Evolutionary conservation across 176 grass and related monocot species (phyloP).

Genomic region (Typha latifolia): DNA sequence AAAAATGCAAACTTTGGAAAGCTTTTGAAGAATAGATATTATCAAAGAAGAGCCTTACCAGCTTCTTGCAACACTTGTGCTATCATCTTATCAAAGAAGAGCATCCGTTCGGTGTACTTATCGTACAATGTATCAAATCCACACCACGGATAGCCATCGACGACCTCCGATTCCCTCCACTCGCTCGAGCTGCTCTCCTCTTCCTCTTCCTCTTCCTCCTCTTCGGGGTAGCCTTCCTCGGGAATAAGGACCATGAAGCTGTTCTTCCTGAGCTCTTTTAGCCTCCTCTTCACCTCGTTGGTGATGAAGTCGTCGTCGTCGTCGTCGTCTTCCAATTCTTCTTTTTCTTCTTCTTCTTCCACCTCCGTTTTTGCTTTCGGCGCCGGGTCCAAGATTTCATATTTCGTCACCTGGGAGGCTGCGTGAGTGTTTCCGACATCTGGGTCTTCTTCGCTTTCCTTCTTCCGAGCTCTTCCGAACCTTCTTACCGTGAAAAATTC

Average conservation of each 20-base stretch:
- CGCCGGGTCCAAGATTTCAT: constrained; percentile 17
- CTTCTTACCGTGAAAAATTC: constrained; percentile 81
- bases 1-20: too few relatives aligned
- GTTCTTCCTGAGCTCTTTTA: constrained; percentile 85
- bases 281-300: constrained; percentile 84
- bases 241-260: constrained; percentile 96
- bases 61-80: constrained; percentile 44
- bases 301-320: constrained; percentile 74
- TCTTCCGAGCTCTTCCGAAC: constrained; percentile 40
- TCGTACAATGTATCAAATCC: constrained; percentile 71
- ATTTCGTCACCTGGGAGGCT: constrained; percentile 12
- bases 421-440: constrained; percentile 6
- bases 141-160: constrained; percentile 31
- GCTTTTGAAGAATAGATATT: too few relatives aligned
- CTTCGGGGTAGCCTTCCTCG: constrained; percentile 44
- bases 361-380: constrained; percentile 2
- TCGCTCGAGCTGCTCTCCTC: constrained; percentile 54
- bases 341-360: not conserved
- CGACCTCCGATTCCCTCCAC: constrained; percentile 39
- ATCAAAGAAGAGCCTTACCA: constrained; percentile 28
- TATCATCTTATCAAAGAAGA: constrained; percentile 68
- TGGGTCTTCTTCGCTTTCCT: constrained; percentile 16
- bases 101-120: constrained; percentile 72
- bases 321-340: constrained; percentile 2
- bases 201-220: constrained; percentile 23